phyloP scores from a whole-genome alignment of 2,329 filamentous ascomycete genomes.

The Ilyonectria sp. region DNA sequence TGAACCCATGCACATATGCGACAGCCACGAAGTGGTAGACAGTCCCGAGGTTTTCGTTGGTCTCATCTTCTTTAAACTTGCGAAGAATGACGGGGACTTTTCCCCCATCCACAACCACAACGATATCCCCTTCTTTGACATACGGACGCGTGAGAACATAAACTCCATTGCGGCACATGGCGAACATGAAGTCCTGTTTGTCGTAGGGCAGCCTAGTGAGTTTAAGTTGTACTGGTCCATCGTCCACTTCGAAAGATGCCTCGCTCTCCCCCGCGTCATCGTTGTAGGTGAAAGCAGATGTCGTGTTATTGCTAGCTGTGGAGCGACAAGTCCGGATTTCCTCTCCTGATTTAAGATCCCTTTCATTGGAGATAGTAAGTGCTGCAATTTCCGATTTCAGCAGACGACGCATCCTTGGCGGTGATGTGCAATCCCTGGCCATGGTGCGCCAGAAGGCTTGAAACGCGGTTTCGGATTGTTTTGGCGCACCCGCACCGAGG shows the following conservation, averaged over 20 bases:
- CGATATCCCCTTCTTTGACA: slow-evolving; percentile 17
- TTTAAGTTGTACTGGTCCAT: background rate
- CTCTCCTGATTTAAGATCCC: background rate
- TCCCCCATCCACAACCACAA: slow-evolving; percentile 30
- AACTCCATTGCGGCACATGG: slow-evolving; percentile 10
- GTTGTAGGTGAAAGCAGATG: background rate
- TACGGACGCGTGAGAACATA: slow-evolving; percentile 16
- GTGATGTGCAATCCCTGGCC: slow-evolving; percentile 19
- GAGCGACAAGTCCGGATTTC: background rate
- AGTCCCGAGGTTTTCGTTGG: accelerated
- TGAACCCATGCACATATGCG: slow-evolving; percentile 35
- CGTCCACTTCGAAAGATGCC: no score
- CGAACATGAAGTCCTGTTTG: background rate
- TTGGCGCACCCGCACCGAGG: background rate
- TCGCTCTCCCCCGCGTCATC: no score
- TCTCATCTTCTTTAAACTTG: background rate
- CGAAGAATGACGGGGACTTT: slow-evolving; percentile 32
- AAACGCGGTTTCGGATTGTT: slow-evolving; percentile 4
- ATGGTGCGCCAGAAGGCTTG: slow-evolving; percentile 32
- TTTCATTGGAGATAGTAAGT: background rate
- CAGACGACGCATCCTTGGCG: slow-evolving; percentile 27
- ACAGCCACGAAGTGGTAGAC: slow-evolving; percentile 25
- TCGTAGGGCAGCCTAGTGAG: background rate
- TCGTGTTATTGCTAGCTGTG: background rate
- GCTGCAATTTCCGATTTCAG: slow-evolving; percentile 2